Base-by-base conservation (phyloP, 306 rosid species). In the Cucumis sativus region DNA sequence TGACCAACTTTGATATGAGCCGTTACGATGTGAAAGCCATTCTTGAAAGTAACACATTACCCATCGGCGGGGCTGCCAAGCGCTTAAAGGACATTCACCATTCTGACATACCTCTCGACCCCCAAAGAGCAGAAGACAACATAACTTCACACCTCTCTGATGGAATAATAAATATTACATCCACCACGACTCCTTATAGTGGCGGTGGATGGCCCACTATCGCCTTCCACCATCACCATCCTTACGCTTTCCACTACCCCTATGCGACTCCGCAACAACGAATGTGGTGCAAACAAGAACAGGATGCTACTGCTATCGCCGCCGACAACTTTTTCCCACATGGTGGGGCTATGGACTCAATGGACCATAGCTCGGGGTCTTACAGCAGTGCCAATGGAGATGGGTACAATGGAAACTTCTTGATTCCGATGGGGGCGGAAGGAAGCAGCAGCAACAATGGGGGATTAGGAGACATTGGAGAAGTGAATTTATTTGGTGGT, bases 1-100 rank as follows among this genome's bases (percentile, higher is more conserved):
- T 93, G 8, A 93, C 98, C n/a, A 93, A 93, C 86, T 93, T 93
- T 10, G 98, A 93, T 88, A 93, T 93, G 97, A 91, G 79, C 75
- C 76, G 96, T 72, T 93, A 93, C 7, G 98, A 93, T 8, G 98
- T 91, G 0, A 93, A 93, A 77, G 86, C 91, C 73, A 93, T 93
- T 13, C 86, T 93, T 3, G 98, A 93, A 65, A 91, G 95, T 84
- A 87, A 84, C 78, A 87, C 91, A 0, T 74, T 93, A 60, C 98
- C 98, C 4, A 89, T 91, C 11, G 96, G 95, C 4, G 97, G 90
- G 0, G 90, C 93, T 0, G 90, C 98, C 0, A 93, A 93, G 88
- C 87, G 97, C 33, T 56, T 93, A 77, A 91, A 93, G 69, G 98
- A 93, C 4, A 84, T 79, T 25, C 92, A 89, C 17, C 90, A 87